phyloP scores from a whole-genome alignment of 768 basidiomycete genomes.

The Amylocystis lapponica region DNA sequence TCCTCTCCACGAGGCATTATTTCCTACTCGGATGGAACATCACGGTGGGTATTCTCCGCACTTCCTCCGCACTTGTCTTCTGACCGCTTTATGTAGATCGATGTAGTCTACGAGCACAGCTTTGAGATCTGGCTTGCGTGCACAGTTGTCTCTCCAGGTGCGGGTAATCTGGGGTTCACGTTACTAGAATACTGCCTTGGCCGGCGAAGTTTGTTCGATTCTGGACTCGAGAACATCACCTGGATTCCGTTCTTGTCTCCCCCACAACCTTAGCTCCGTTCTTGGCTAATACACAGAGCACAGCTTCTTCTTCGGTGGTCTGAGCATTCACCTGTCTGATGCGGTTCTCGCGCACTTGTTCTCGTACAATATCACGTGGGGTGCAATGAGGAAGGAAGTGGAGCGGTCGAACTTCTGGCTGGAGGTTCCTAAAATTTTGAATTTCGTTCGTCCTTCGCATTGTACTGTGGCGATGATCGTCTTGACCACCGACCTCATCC shows the following conservation, averaged over 20 bases:
- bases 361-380: slow-evolving; percentile 56
- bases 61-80: neutral
- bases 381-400: slow-evolving; percentile 71
- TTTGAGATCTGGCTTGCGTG: slow-evolving; percentile 74
- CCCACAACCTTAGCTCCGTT: neutral
- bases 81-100: slow-evolving; percentile 31
- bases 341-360: slow-evolving; percentile 52
- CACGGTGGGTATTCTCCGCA: slow-evolving; percentile 31
- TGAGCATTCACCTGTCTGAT: slow-evolving; percentile 45
- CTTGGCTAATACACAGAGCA: slow-evolving; percentile 12
- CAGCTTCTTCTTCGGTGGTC: slow-evolving; percentile 53
- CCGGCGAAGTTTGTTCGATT: slow-evolving; percentile 41
- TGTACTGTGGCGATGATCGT: slow-evolving; percentile 50
- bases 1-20: slow-evolving; percentile 65
- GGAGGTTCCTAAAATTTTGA: slow-evolving; percentile 83
- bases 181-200: slow-evolving; percentile 68
- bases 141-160: slow-evolving; percentile 60
- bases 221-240: slow-evolving; percentile 51
- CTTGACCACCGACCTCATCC: slow-evolving; percentile 46
- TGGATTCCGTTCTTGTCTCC: slow-evolving; percentile 75
- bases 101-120: slow-evolving; percentile 65
- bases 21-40: slow-evolving; percentile 43
- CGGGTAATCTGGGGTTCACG: slow-evolving; percentile 66
- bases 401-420: slow-evolving; percentile 87
- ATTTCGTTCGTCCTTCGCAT: slow-evolving; percentile 52